Evolutionary conservation across 2,329 filamentous ascomycete species (phyloP).

Genomic region (Zopfia rhizophila): DNA sequence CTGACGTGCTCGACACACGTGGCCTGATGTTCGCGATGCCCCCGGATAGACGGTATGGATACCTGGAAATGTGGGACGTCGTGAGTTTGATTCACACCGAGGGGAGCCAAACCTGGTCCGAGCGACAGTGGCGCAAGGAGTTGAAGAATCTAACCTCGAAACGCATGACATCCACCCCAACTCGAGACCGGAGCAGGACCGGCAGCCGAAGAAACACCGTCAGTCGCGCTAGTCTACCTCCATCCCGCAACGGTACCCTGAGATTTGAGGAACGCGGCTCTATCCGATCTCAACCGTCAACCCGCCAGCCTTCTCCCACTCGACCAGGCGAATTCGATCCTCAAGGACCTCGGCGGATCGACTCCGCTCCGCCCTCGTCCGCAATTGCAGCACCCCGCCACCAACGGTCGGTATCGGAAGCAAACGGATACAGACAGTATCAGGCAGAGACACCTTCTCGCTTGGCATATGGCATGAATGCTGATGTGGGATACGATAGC

Average conservation of each 20-base stretch:
- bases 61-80: slow-evolving; percentile 89
- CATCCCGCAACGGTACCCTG: slow-evolving; percentile 44
- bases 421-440: slow-evolving; percentile 56
- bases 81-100: slow-evolving; percentile 80
- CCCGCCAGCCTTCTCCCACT: slow-evolving; percentile 56
- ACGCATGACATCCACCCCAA: slow-evolving; percentile 69
- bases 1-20: slow-evolving; percentile 84
- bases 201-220: slow-evolving; percentile 56
- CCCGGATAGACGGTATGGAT: slow-evolving; percentile 85
- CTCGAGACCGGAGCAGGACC: slow-evolving; percentile 50
- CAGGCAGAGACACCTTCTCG: slow-evolving; percentile 53
- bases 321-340: slow-evolving; percentile 38
- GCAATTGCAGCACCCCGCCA: slow-evolving; percentile 49
- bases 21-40: slow-evolving; percentile 99
- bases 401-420: slow-evolving; percentile 62
- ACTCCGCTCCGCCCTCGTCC: slow-evolving; percentile 53
- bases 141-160: slow-evolving; percentile 88
- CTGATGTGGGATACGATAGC: slow-evolving; percentile 42
- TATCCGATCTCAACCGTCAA: slow-evolving; percentile 56
- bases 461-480: slow-evolving; percentile 48
- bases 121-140: slow-evolving; percentile 88
- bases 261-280: slow-evolving; percentile 57
- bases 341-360: slow-evolving; percentile 50
- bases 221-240: slow-evolving; percentile 52
- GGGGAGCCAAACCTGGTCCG: slow-evolving; percentile 80